phyloP scores from a whole-genome alignment of 805 yeast genomes.

The Ogataea nitratoaversa region DNA sequence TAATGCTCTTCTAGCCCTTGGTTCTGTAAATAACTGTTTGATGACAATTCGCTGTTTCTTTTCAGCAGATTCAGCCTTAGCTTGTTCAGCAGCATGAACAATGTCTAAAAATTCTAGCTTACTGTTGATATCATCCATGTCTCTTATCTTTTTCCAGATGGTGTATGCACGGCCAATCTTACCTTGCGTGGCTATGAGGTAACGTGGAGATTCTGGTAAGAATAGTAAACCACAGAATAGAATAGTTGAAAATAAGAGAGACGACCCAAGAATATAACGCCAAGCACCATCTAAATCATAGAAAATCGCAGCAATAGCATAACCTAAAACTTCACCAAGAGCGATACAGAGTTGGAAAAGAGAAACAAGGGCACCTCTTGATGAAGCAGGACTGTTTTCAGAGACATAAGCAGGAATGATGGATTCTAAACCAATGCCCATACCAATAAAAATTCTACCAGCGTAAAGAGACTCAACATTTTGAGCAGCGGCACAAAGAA shows the following conservation, averaged over 20 bases:
- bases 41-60: conserved; percentile 36
- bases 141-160: conserved; percentile 55
- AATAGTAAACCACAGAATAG: conserved; percentile 48
- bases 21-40: conserved; percentile 48
- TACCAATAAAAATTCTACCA: conserved; percentile 56
- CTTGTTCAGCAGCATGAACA: conserved; percentile 47
- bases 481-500: conserved; percentile 49
- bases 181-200: conserved; percentile 44
- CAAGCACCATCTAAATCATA: conserved; percentile 53
- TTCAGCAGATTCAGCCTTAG: conserved; percentile 31
- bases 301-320: conserved; percentile 59
- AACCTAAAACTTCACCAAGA: conserved; percentile 62
- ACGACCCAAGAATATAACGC: conserved; percentile 64
- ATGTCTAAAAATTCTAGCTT: conserved; percentile 55
- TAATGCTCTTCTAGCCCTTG: conserved; percentile 60
- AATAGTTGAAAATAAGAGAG: conserved; percentile 52
- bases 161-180: conserved; percentile 49
- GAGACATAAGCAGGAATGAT: conserved; percentile 62
- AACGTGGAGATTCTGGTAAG: conserved; percentile 62
- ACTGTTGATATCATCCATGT: conserved; percentile 36
- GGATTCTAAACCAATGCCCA: conserved; percentile 65
- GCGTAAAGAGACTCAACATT: conserved; percentile 49
- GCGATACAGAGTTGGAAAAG: conserved; percentile 63
- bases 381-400: conserved; percentile 54
- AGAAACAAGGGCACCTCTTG: conserved; percentile 59